Evolutionary conservation across 139 green algal genomes (phyloP).

Genomic region (Tetraselmis chui): DNA sequence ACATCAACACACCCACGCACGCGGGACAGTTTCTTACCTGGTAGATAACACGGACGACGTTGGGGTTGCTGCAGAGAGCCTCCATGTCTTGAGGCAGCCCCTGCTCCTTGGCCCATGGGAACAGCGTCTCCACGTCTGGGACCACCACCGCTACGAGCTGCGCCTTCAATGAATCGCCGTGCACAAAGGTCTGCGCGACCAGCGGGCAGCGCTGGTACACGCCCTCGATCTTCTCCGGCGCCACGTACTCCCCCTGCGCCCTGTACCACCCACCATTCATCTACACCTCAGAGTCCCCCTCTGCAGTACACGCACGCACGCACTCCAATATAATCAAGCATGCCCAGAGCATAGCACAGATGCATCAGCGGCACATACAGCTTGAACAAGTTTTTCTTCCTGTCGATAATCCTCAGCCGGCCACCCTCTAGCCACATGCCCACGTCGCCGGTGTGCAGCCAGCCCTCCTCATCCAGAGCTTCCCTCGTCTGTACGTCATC

Average conservation of each 20-base stretch:
- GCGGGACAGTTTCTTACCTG: too few species aligned
- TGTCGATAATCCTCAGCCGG: constrained; percentile 93
- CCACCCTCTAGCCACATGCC: constrained; percentile 64
- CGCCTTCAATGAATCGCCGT: constrained; percentile 73
- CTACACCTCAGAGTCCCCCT: background rate
- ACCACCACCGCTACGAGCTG: constrained; percentile 87
- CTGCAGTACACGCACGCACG: too few species aligned
- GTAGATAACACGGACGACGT: constrained; percentile 33
- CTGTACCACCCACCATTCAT: background rate
- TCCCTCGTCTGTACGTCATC: constrained; percentile 62
- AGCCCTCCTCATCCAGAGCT: constrained; percentile 81
- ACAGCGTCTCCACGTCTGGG: constrained; percentile 83
- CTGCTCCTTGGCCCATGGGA: constrained; percentile 74
- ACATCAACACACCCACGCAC: too few species aligned
- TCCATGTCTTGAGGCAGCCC: constrained; percentile 40
- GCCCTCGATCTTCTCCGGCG: constrained; percentile 96
- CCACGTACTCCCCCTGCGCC: constrained; percentile 90
- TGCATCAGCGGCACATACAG: constrained; percentile 30
- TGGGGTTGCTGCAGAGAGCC: constrained; percentile 45
- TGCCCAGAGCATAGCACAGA: background rate
- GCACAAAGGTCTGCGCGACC: constrained; percentile 80
- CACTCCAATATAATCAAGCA: background rate
- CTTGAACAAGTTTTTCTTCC: constrained; percentile 98
- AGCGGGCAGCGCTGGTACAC: constrained; percentile 70
- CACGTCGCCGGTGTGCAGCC: constrained; percentile 92